A percentile compares a stretch with the other conserved stretches of the same genome.
Conservation (phyloP, 2,329 filamentous ascomycete species). For the Fusarium solani-melongenae region DNA sequence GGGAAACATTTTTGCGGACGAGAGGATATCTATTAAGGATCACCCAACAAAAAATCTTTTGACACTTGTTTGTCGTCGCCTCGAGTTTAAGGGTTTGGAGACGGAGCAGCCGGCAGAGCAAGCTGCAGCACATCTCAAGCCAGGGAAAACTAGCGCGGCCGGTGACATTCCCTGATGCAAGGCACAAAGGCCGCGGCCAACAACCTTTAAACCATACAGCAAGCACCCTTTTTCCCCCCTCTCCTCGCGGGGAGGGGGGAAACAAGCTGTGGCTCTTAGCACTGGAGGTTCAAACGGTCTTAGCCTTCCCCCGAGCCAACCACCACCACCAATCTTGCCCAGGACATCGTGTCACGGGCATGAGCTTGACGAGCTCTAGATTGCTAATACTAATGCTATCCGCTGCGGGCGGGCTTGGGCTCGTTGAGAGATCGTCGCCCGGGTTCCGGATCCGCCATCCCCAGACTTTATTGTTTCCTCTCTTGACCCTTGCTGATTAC, state of each 20-base stretch:
- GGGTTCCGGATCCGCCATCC: slow-evolving; percentile 19
- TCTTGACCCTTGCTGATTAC: not conserved
- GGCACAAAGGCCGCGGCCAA: slow-evolving; percentile 24
- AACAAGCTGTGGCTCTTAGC: not conserved
- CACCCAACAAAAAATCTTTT: not conserved
- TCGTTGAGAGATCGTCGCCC: slow-evolving; percentile 21
- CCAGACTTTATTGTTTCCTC: slow-evolving; percentile 12
- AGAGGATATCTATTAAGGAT: slow-evolving; percentile 15
- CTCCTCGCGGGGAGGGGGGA: not conserved
- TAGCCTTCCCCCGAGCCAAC: not conserved
- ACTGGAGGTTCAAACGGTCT: not conserved
- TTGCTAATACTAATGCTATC: not conserved
- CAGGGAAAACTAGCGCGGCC: slow-evolving; percentile 12
- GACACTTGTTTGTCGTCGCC: not conserved
- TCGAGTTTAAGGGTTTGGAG: not conserved
- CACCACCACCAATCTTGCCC: not conserved
- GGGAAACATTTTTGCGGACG: not conserved
- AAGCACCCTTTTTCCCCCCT: not conserved
- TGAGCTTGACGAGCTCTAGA: slow-evolving; percentile 1
- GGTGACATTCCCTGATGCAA: slow-evolving; percentile 31
- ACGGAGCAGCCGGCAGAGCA: slow-evolving; percentile 28
- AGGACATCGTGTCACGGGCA: slow-evolving; percentile 1
- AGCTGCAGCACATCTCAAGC: not conserved
- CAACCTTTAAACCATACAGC: slow-evolving; percentile 1
- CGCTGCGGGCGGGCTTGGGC: not conserved